phyloP scores from a whole-genome alignment of 352 stramenopile genomes.

The Halophytophthora batemanensis region DNA sequence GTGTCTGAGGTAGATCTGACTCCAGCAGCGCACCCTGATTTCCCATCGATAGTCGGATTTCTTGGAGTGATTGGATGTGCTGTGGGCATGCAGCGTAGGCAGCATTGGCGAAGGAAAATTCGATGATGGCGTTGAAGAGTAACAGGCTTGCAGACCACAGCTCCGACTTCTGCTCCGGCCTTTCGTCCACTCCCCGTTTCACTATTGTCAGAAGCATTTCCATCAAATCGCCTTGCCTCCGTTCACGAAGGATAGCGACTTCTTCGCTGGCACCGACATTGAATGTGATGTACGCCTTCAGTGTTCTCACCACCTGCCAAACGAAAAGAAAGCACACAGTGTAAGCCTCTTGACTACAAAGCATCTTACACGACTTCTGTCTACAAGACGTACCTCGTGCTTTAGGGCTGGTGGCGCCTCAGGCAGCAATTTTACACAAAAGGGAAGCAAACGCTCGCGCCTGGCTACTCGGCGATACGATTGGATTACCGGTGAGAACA shows the following conservation, averaged over 20 bases:
- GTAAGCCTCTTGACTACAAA: too few species aligned
- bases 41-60: slow-evolving; percentile 1
- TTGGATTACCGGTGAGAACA: not conserved
- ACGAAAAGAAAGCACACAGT: not conserved
- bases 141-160: not conserved
- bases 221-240: slow-evolving; percentile 13
- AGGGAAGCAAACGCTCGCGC: slow-evolving; percentile 3
- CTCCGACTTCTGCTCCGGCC: not conserved
- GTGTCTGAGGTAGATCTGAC: slow-evolving; percentile 1
- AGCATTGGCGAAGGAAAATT: slow-evolving; percentile 14
- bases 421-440: slow-evolving; percentile 10
- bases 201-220: slow-evolving; percentile 1
- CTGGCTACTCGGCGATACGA: slow-evolving; percentile 13
- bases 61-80: not conserved
- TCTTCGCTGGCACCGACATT: slow-evolving; percentile 13
- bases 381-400: too few species aligned
- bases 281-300: slow-evolving; percentile 6
- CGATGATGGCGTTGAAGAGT: slow-evolving; percentile 14
- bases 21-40: not conserved
- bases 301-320: not conserved
- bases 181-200: not conserved
- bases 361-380: too few species aligned
- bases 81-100: slow-evolving; percentile 3
- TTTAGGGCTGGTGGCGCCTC: not conserved
- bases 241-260: slow-evolving; percentile 7